Percentiles rank a stretch among this genome's conserved stretches.
Conservation (phyloP, 805 yeast species). For the Komagataella pastoris region DNA sequence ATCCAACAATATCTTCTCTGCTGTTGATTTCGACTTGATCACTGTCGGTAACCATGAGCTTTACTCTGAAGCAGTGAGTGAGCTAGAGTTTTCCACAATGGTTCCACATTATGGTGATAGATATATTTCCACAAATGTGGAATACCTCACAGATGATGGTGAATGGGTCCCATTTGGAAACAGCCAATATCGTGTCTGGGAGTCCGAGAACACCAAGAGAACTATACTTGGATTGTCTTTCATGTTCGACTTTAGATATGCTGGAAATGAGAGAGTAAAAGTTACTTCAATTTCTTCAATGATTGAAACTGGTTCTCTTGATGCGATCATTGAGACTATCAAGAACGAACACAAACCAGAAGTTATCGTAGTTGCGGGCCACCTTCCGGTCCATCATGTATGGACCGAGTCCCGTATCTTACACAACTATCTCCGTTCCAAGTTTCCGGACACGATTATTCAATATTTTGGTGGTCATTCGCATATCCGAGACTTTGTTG, state of each 20-base stretch:
- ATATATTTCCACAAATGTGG: constrained; percentile 66
- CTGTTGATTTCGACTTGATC: constrained; percentile 59
- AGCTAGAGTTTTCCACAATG: constrained; percentile 48
- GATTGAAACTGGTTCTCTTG: constrained; percentile 53
- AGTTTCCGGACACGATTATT: constrained; percentile 49
- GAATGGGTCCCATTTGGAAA: constrained; percentile 55
- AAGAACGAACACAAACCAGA: constrained; percentile 35
- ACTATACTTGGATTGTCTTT: constrained; percentile 65
- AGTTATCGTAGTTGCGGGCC: constrained; percentile 61
- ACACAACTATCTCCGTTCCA: constrained; percentile 36
- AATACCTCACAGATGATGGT: constrained; percentile 29
- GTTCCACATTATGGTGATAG: constrained; percentile 46
- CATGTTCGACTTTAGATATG: constrained; percentile 52
- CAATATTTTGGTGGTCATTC: constrained; percentile 94
- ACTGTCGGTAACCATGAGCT: constrained; percentile 90
- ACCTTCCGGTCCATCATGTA: constrained; percentile 50
- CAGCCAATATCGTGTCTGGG: constrained; percentile 46
- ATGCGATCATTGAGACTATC: constrained; percentile 21
- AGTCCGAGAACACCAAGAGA: constrained; percentile 36
- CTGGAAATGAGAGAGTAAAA: constrained; percentile 42
- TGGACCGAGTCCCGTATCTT: constrained; percentile 40
- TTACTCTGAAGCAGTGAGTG: constrained; percentile 51
- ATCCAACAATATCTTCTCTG: constrained; percentile 50
- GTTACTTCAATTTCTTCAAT: constrained; percentile 52
- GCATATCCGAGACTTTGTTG: constrained; percentile 75